A percentile compares a stretch with the other conserved stretches of the same genome.
These are phyloP conservation scores for Chamaenerion angustifolium DNA, from an alignment of 345 rosid species.

Conservation along the genomic window DNA sequence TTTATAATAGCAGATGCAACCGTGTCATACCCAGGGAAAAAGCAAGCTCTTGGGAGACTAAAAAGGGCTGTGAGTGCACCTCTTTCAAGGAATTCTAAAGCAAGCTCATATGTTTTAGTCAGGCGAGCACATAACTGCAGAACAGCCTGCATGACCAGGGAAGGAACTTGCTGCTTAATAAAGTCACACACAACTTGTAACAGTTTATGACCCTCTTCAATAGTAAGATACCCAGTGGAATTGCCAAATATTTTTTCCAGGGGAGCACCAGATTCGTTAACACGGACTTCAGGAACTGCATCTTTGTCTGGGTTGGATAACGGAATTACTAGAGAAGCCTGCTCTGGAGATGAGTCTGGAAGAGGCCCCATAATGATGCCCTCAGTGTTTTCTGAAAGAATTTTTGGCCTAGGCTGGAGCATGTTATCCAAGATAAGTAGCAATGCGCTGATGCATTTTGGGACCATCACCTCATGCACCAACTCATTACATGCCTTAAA, in stretches of 20 bases:
- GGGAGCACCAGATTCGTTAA: slow-evolving; percentile 26
- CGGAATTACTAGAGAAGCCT: slow-evolving; percentile 21
- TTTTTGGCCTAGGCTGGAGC: slow-evolving; percentile 59
- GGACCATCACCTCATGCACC: slow-evolving; percentile 39
- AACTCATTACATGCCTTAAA: slow-evolving; percentile 42
- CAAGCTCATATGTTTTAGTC: slow-evolving; percentile 68
- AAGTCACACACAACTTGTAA: slow-evolving; percentile 55
- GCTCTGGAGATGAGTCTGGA: slow-evolving; percentile 29
- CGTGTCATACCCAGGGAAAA: slow-evolving; percentile 83
- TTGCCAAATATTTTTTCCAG: slow-evolving; percentile 64
- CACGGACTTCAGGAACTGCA: slow-evolving; percentile 29
- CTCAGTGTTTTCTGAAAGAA: slow-evolving; percentile 31
- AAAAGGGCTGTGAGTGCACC: slow-evolving; percentile 74
- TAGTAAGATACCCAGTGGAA: slow-evolving; percentile 62
- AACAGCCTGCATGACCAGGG: slow-evolving; percentile 90
- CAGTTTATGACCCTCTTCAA: slow-evolving; percentile 63
- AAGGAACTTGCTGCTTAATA: slow-evolving; percentile 72
- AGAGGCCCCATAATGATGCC: slow-evolving; percentile 35
- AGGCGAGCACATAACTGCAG: slow-evolving; percentile 87
- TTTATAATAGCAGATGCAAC: slow-evolving; percentile 77
- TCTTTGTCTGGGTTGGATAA: slow-evolving; percentile 24
- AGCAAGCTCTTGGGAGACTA: slow-evolving; percentile 67
- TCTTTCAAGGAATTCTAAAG: slow-evolving; percentile 74
- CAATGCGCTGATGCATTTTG: slow-evolving; percentile 75
- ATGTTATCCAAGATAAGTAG: slow-evolving; percentile 73